Evolutionary conservation across 306 rosid species (phyloP), one percentile per base, ranked within the genome.

Genomic region (Prosopis cineraria): DNA sequence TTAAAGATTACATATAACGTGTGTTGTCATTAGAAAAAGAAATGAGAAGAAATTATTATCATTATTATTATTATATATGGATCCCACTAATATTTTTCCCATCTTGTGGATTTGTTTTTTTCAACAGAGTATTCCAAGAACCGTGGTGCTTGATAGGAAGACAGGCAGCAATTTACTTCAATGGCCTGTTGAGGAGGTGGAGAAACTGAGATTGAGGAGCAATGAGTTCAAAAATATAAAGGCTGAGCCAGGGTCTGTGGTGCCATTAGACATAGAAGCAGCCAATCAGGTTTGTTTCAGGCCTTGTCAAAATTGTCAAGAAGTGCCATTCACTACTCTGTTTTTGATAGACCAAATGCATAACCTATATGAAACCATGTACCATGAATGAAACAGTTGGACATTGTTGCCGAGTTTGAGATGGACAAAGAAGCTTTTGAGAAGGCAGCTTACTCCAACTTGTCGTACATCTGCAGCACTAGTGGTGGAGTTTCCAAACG

Each of bases 151-250:
- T 39, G 97, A 93, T 41, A 79, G 44, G 70, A 93, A 91, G 83
- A 91, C 96, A 5, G 93, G 91, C 1, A 79, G 81, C 79, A 84
- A 87, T 72, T 84, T 93, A 80, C 86, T 93, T 39, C 98, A 91
- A 67, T 93, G 98, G 98, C 98, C 98, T 31, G 92, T 93, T 68
- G 85, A 67, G 56, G 97, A 93, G 84, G 76, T 79, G 13, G 97
- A 93, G 45, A 82, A 70, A 25, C 84, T 93, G 89, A 90, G 98
- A 85, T 70, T 91, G 72, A 80, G 66, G 80, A 72, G 76, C 70
- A 39, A 82, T 0, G 81, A 50, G 10, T 93, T 93, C 76, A n/a
- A 87, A 27, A 78, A 80, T 16, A 63, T 91, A 36, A 81, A 78
- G 56, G 89, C 73, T 5, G 58, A 56, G 76, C 81, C 97, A 79